Percentiles rank a stretch among this genome's conserved stretches.
Conservation (phyloP, 306 rosid species). For the Quercus aquifolioides region DNA sequence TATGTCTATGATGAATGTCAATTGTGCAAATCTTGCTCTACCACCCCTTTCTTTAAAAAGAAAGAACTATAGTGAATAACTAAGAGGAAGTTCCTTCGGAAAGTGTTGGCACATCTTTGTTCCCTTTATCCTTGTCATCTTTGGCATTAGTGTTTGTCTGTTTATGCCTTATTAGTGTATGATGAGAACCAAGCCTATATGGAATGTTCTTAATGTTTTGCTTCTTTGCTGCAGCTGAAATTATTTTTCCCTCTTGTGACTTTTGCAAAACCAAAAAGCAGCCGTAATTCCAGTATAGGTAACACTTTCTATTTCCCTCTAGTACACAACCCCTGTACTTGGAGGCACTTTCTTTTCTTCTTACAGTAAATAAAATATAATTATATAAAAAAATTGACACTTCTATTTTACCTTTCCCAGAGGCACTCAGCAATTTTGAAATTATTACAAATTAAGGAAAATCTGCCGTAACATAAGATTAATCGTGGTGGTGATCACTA, state of each 20-base stretch:
- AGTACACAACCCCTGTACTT: too few relatives aligned
- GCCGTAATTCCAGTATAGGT: slow-evolving; percentile 94
- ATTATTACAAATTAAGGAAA: not conserved
- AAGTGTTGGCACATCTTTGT: slow-evolving; percentile 13
- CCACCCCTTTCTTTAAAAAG: too few relatives aligned
- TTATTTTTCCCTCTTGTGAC: slow-evolving; percentile 87
- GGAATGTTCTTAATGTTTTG: not conserved
- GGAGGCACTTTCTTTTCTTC: too few relatives aligned
- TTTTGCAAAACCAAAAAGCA: slow-evolving; percentile 92
- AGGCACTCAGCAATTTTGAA: slow-evolving; percentile 1
- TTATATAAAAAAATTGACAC: slow-evolving; percentile 27
- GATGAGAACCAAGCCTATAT: slow-evolving; percentile 14
- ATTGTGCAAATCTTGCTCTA: too few relatives aligned
- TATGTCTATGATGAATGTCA: not conserved
- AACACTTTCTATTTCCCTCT: slow-evolving; percentile 8
- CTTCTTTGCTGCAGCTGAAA: slow-evolving; percentile 75
- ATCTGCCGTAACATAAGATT: slow-evolving; percentile 8
- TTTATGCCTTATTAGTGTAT: not conserved
- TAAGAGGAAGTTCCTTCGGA: too few relatives aligned
- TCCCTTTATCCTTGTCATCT: not conserved
- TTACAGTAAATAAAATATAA: too few relatives aligned
- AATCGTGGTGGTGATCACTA: not conserved
- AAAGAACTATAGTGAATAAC: too few relatives aligned
- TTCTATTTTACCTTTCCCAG: slow-evolving; percentile 14
- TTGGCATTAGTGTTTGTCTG: not conserved